Conservation (phyloP, 129 eudicot genomes). For the Escallonia rubra region DNA sequence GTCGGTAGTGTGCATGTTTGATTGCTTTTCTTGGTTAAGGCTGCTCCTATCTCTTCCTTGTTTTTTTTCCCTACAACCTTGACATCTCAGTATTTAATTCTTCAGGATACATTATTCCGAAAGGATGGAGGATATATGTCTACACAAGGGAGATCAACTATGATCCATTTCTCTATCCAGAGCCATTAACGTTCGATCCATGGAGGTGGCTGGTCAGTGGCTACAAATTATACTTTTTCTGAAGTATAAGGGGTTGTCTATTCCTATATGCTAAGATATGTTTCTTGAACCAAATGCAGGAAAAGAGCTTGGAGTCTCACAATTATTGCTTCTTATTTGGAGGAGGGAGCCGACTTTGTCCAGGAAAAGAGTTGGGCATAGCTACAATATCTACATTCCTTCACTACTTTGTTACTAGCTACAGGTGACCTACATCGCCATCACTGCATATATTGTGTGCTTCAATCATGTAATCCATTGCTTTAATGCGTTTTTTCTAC, state of each 20-base stretch:
- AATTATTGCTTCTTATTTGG: constrained; percentile 50
- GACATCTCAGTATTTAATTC: not conserved
- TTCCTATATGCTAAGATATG: not conserved
- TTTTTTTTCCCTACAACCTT: no score
- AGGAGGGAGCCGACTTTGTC: constrained; percentile 54
- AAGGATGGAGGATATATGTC: constrained; percentile 71
- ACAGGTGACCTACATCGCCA: constrained; percentile 32
- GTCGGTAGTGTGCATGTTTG: not conserved
- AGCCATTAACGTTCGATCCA: constrained; percentile 56
- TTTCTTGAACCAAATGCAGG: constrained; percentile 24
- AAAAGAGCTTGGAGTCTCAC: constrained; percentile 42
- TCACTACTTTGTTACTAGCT: constrained; percentile 60
- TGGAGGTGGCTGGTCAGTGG: constrained; percentile 71
- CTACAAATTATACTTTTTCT: not conserved
- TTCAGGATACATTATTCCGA: constrained; percentile 49
- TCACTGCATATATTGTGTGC: no score
- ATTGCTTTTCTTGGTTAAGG: no score
- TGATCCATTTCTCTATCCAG: constrained; percentile 50
- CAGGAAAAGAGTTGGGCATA: constrained; percentile 63
- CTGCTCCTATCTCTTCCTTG: no score
- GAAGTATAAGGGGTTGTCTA: not conserved
- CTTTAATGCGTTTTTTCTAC: not conserved
- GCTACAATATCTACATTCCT: constrained; percentile 42
- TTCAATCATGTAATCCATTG: no score
- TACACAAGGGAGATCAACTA: constrained; percentile 70